phyloP scores from a whole-genome alignment of 208 protist genomes.

The Vickermania ingenoplastis region DNA sequence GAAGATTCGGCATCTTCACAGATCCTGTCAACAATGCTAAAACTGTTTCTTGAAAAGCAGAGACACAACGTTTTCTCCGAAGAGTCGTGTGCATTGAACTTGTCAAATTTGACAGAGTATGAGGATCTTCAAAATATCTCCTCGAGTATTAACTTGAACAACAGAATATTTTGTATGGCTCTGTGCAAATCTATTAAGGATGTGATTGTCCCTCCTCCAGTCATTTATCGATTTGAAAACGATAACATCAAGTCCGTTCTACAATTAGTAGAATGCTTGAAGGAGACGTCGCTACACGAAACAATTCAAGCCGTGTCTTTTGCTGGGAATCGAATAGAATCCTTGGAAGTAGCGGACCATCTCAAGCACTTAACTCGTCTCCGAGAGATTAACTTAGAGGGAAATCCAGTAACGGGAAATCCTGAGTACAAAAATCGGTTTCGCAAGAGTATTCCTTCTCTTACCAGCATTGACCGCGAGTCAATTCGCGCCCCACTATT shows the following conservation, averaged over 20 bases:
- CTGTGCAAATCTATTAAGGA: conserved; percentile 61
- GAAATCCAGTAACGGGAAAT: conserved; percentile 49
- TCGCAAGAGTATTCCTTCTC: conserved; percentile 53
- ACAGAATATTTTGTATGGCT: conserved; percentile 61
- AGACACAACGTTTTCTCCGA: conserved; percentile 46
- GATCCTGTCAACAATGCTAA: conserved; percentile 70
- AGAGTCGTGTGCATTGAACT: conserved; percentile 35
- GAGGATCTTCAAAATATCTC: conserved; percentile 46
- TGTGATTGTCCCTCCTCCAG: conserved; percentile 50
- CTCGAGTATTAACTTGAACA: conserved; percentile 78
- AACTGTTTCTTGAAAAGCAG: conserved; percentile 86
- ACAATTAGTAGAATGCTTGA: conserved; percentile 45
- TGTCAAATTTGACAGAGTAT: conserved; percentile 33
- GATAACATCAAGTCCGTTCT: conserved; percentile 55
- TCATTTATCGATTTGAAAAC: conserved; percentile 40
- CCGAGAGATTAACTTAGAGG: conserved; percentile 46
- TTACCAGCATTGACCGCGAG: conserved; percentile 52
- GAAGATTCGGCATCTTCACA: conserved; percentile 7
- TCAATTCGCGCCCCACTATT: conserved; percentile 43
- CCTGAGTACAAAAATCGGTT: conserved; percentile 41
- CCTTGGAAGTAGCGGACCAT: conserved; percentile 26
- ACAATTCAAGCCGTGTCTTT: conserved; percentile 54
- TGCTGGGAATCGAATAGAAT: conserved; percentile 45
- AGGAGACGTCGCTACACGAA: conserved; percentile 50
- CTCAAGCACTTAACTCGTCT: conserved; percentile 56